Conservation (phyloP, 2,329 filamentous ascomycete species). For the Didymella pinodella region DNA sequence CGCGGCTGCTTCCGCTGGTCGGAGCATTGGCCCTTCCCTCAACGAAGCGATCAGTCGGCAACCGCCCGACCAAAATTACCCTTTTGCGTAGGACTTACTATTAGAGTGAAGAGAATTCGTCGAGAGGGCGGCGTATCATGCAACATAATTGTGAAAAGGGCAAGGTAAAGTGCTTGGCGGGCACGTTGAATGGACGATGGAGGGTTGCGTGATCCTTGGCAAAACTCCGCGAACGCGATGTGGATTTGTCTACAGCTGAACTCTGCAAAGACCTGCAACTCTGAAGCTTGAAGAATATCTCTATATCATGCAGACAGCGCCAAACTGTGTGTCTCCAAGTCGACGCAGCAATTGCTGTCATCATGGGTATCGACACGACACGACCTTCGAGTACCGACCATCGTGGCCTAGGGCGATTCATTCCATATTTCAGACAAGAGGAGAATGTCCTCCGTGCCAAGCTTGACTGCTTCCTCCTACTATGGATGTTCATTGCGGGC, state of each 20-base stretch:
- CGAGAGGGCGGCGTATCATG: neutral
- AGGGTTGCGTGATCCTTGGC: conserved; percentile 21
- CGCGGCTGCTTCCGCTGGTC: neutral
- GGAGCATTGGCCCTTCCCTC: neutral
- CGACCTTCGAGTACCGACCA: neutral
- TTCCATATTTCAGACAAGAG: conserved; percentile 6
- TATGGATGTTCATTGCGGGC: conserved; percentile 23
- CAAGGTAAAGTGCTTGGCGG: conserved; percentile 4
- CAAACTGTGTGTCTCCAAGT: neutral
- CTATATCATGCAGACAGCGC: neutral
- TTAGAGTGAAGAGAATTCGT: neutral
- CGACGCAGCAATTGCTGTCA: neutral
- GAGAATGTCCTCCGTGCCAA: conserved; percentile 5
- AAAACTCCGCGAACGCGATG: conserved; percentile 12
- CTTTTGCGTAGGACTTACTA: neutral
- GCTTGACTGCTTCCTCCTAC: conserved; percentile 19
- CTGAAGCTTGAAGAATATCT: neutral
- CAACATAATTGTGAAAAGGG: neutral
- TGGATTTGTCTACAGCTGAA: conserved; percentile 3
- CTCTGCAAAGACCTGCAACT: neutral
- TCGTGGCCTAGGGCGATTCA: conserved; percentile 5
- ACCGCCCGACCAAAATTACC: neutral
- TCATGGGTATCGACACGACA: neutral
- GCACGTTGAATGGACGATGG: neutral
- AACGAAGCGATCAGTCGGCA: neutral